Evolutionary conservation across 1,139 yeast genomes (phyloP), one percentile per base, ranked within the genome.

Genomic region (Kodamaea plutei): DNA sequence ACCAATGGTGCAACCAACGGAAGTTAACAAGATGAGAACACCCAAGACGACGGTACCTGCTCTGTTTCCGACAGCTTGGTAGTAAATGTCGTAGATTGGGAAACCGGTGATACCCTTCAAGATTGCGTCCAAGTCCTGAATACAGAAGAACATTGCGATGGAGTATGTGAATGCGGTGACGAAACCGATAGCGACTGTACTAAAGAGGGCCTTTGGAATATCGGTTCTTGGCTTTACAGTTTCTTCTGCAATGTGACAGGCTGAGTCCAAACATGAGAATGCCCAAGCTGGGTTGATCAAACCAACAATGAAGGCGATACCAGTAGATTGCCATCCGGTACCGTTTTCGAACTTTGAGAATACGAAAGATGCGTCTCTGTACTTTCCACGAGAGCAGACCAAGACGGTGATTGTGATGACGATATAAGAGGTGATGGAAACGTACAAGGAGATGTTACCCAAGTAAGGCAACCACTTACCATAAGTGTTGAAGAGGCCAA

Each of bases 161-260:
- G 71, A 64, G 45, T 77, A 79, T 23, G 70, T 55, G 52, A 78
- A 76, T 0, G 84, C 71, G 2, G 85, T 79, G 24, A 69, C 50
- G 47, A 78, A 74, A 1, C 85, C 85, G 47, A 79, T 76, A 11
- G 78, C 78, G 16, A 79, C 79, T 1, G 85, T 79, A 8, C 79
- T 73, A 57, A 77, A 52, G 35, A 79, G 76, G 10, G 84, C 77
- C 38, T 69, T 68, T 15, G 85, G 85, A 32, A 78, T 75, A 38
- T 73, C 73, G 27, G 69, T 61, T 48, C 75, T 78, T 8, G 84
- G 82, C 23, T 65, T 60, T 32, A 66, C 60, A 20, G 76, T 75
- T 54, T 79, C 85, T 52, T 78, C 83, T 10, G 83, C 82, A 74
- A 79, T 72, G 46, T 78, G 84, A 2, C 84, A 74, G 6, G 84